A percentile compares a stretch with the other conserved stretches of the same genome.
These are phyloP conservation scores for Protostelium mycophagum DNA, from an alignment of 78 protist genomes.

Conservation along the genomic window DNA sequence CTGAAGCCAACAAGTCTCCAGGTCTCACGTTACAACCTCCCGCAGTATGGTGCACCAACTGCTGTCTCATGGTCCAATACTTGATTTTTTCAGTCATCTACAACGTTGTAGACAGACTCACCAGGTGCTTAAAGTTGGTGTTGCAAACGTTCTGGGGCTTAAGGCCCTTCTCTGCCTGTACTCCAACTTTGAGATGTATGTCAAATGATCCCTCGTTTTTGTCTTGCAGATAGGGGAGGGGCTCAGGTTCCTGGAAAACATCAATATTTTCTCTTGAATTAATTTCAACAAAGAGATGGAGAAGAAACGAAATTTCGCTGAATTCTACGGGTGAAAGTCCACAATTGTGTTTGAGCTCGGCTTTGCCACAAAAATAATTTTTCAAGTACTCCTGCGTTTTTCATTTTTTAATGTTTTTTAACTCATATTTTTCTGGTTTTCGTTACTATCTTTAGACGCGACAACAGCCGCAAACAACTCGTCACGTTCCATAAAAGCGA, in stretches of 20 bases:
- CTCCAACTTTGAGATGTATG: conserved; percentile 31
- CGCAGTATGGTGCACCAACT: conserved; percentile 87
- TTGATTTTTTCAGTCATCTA: conserved; percentile 26
- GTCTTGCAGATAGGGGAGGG: conserved; percentile 70
- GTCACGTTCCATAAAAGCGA: no score
- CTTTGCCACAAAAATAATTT: no score
- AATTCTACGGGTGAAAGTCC: no score
- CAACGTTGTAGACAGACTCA: background rate
- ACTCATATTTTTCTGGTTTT: no score
- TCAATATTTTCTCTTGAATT: background rate
- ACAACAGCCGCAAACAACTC: no score
- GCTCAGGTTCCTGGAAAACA: conserved; percentile 53
- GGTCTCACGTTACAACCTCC: conserved; percentile 86
- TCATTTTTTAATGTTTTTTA: no score
- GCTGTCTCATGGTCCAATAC: conserved; percentile 91
- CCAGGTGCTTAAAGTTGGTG: conserved; percentile 51
- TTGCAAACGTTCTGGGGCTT: conserved; percentile 13
- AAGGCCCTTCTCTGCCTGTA: conserved; percentile 18
- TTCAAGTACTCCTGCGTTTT: no score
- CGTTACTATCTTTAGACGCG: no score
- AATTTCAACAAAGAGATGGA: background rate
- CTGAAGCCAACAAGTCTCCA: conserved; percentile 89
- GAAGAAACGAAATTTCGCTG: no score
- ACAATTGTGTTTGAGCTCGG: no score
- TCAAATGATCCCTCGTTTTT: conserved; percentile 53